Percentiles rank a stretch among this genome's conserved stretches.
phyloP scores from a whole-genome alignment of 1,284 basidiomycete genomes.

The Irpex sp. region DNA sequence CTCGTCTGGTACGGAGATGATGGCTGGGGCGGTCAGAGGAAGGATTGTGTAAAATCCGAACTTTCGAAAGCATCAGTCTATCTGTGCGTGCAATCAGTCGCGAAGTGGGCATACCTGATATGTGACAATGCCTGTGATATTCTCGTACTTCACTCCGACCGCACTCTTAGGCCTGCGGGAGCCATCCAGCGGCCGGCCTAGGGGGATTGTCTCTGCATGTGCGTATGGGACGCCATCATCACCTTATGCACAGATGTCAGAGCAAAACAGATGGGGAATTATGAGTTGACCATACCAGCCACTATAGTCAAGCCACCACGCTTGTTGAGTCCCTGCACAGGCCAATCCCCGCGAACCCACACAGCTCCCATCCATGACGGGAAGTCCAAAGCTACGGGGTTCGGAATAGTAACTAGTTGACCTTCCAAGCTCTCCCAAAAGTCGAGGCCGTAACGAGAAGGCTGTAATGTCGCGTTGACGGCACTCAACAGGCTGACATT shows the following conservation, averaged over 20 bases:
- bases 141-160: constrained; percentile 41
- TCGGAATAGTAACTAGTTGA: constrained; percentile 49
- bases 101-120: constrained; percentile 38
- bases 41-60: constrained; percentile 51
- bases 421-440: constrained; percentile 65
- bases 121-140: constrained; percentile 52
- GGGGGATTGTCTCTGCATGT: constrained; percentile 52
- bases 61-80: constrained; percentile 7
- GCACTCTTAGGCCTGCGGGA: constrained; percentile 44
- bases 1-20: constrained; percentile 34
- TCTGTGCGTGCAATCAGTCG: not conserved
- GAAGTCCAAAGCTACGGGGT: constrained; percentile 45
- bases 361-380: constrained; percentile 51
- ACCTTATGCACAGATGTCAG: constrained; percentile 25
- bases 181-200: constrained; percentile 52
- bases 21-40: constrained; percentile 47
- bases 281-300: constrained; percentile 29
- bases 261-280: constrained; percentile 4
- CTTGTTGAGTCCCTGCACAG: constrained; percentile 48
- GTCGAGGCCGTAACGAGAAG: constrained; percentile 49
- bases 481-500: constrained; percentile 44
- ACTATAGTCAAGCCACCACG: constrained; percentile 54
- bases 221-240: constrained; percentile 44
- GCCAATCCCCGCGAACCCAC: constrained; percentile 57
- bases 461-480: constrained; percentile 43